phyloP scores from a whole-genome alignment of 2,329 filamentous ascomycete species.

The Aureobasidium sp. region DNA sequence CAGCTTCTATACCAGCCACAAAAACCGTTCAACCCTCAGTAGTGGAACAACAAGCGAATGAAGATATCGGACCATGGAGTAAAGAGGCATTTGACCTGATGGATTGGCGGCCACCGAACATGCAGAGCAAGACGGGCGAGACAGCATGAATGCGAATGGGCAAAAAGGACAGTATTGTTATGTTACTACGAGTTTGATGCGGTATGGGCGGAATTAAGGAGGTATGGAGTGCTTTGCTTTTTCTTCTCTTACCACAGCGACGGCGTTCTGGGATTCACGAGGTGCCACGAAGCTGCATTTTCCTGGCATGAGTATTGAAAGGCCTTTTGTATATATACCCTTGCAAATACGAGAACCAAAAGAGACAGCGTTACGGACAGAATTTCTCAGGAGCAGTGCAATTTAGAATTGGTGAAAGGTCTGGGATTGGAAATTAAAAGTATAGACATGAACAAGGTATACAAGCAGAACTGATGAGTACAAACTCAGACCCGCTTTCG shows the following conservation, averaged over 20 bases:
- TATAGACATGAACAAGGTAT: not conserved
- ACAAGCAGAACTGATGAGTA: not conserved
- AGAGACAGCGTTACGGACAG: not conserved
- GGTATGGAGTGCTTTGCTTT: not conserved
- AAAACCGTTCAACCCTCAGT: slow-evolving; percentile 6
- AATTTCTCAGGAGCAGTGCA: not conserved
- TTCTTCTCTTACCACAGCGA: not conserved
- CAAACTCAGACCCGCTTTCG: not conserved
- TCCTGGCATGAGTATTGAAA: not conserved
- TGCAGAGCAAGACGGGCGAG: slow-evolving; percentile 20
- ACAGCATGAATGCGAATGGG: not conserved
- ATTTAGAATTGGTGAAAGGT: not conserved
- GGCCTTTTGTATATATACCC: not conserved
- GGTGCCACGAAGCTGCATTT: not conserved
- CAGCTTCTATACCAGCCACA: slow-evolving; percentile 10
- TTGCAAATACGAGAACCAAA: not conserved
- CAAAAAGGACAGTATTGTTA: not conserved
- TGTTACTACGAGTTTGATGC: not conserved
- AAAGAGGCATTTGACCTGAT: slow-evolving; percentile 62
- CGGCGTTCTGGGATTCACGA: not conserved
- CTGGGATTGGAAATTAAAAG: not conserved
- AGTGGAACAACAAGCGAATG: slow-evolving; percentile 18
- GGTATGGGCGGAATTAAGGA: not conserved
- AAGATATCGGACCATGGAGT: slow-evolving; percentile 59
- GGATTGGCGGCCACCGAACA: slow-evolving; percentile 49